Percentiles rank a stretch among this genome's conserved stretches.
Evolutionary conservation across 169 alveolate genomes (phyloP).

Genomic region (Plasmodium relictum): DNA sequence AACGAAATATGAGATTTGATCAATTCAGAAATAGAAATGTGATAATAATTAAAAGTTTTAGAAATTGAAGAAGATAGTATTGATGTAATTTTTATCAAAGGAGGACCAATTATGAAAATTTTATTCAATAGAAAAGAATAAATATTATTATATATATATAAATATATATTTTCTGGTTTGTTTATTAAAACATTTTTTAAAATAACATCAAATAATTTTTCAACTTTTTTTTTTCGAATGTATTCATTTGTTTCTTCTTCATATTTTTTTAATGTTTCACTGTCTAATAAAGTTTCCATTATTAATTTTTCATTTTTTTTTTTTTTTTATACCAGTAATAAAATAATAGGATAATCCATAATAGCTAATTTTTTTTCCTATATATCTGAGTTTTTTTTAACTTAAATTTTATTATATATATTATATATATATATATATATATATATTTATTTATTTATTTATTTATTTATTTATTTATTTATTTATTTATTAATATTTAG

Average conservation of each 20-base stretch:
- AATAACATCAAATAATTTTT: slow-evolving; percentile 58
- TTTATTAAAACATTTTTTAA: slow-evolving; percentile 60
- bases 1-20: slow-evolving; percentile 4
- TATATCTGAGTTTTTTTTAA: not conserved
- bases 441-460: not conserved
- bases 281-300: slow-evolving; percentile 62
- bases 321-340: not conserved
- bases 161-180: slow-evolving; percentile 64
- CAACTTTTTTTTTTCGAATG: slow-evolving; percentile 56
- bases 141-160: slow-evolving; percentile 59
- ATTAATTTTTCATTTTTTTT: not conserved
- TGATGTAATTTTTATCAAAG: slow-evolving; percentile 59
- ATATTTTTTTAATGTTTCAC: slow-evolving; percentile 61
- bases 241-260: slow-evolving; percentile 73
- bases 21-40: slow-evolving; percentile 7
- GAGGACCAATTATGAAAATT: slow-evolving; percentile 71
- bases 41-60: slow-evolving; percentile 41
- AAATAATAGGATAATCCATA: not conserved
- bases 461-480: not conserved
- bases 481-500: no score
- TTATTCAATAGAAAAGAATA: slow-evolving; percentile 66
- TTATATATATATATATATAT: slow-evolving; percentile 18
- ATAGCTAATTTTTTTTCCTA: no score
- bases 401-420: not conserved
- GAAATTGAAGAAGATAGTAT: slow-evolving; percentile 47